These are phyloP conservation scores for Telfairia occidentalis DNA, from an alignment of 331 rosid species.

Conservation along the genomic window DNA sequence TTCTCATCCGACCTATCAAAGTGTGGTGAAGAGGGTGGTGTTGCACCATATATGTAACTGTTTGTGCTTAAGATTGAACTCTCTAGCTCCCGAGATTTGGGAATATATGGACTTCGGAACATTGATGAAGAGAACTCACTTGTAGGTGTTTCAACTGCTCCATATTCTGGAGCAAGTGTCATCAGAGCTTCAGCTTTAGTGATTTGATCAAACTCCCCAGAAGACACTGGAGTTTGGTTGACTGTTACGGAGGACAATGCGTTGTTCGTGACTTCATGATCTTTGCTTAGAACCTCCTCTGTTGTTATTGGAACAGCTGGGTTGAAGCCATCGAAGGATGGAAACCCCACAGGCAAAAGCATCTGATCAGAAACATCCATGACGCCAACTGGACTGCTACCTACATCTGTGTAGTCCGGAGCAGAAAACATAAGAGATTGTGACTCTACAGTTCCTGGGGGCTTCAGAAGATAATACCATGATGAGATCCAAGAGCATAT, in stretches of 20 bases:
- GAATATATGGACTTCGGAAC: constrained; percentile 79
- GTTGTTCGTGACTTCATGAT: constrained; percentile 41
- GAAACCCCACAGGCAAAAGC: constrained; percentile 56
- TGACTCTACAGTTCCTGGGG: constrained; percentile 96
- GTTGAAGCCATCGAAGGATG: constrained; percentile 67
- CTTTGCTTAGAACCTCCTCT: constrained; percentile 55
- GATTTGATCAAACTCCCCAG: constrained; percentile 77
- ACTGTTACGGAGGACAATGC: constrained; percentile 32
- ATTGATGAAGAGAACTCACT: constrained; percentile 65
- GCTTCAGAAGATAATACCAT: constrained; percentile 48
- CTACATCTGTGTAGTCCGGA: constrained; percentile 66
- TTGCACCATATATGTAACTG: constrained; percentile 72
- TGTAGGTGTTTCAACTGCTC: constrained; percentile 82
- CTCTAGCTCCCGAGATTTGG: constrained; percentile 54
- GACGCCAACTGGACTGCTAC: constrained; percentile 64
- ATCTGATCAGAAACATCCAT: constrained; percentile 70
- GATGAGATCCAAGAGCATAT: constrained; percentile 24
- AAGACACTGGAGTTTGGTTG: constrained; percentile 41
- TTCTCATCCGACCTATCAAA: constrained; percentile 63
- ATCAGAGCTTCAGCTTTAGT: constrained; percentile 90
- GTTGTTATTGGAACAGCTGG: constrained; percentile 47
- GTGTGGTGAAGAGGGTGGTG: constrained; percentile 73
- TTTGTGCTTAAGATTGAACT: constrained; percentile 61
- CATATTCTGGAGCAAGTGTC: constrained; percentile 94
- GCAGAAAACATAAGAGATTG: constrained; percentile 73